A percentile compares a stretch with the other conserved stretches of the same genome.
phyloP scores from a whole-genome alignment of 1,284 basidiomycete genomes.

The Rhodotorula sp. region DNA sequence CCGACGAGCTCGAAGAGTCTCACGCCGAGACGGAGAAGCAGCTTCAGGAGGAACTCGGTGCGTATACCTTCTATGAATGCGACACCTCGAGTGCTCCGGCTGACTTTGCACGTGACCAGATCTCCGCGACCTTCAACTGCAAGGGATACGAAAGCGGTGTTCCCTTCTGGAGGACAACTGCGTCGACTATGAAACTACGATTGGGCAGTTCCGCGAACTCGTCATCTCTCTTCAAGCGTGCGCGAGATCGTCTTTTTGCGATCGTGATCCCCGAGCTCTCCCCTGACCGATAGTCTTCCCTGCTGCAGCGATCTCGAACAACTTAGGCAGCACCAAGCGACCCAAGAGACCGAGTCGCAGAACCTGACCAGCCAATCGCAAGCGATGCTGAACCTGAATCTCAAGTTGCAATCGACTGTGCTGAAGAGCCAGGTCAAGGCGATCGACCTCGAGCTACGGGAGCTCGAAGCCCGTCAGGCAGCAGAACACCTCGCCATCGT shows the following conservation, averaged over 20 bases:
- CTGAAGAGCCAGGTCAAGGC: slow-evolving; percentile 82
- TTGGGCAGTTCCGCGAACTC: slow-evolving; percentile 84
- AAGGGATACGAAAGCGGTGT: slow-evolving; percentile 65
- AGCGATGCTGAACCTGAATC: slow-evolving; percentile 83
- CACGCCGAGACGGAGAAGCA: slow-evolving; percentile 92
- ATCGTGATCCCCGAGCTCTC: slow-evolving; percentile 4
- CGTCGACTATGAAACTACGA: slow-evolving; percentile 80
- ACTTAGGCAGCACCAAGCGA: slow-evolving; percentile 76
- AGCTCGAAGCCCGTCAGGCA: slow-evolving; percentile 76
- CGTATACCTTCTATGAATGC: slow-evolving; percentile 40
- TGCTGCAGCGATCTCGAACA: slow-evolving; percentile 70
- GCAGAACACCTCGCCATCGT: slow-evolving; percentile 66
- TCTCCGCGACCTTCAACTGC: slow-evolving; percentile 65
- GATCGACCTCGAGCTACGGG: slow-evolving; percentile 81
- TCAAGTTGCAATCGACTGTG: slow-evolving; percentile 84
- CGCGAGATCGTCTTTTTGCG: slow-evolving; percentile 27
- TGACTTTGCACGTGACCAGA: slow-evolving; percentile 54
- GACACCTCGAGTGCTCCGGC: neutral
- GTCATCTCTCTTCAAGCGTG: slow-evolving; percentile 78
- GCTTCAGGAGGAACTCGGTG: slow-evolving; percentile 84
- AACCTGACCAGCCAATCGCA: slow-evolving; percentile 69
- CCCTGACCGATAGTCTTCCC: neutral
- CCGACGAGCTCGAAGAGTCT: slow-evolving; percentile 95
- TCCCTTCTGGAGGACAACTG: slow-evolving; percentile 71
- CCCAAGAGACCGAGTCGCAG: slow-evolving; percentile 74